Base-by-base conservation (phyloP, 2,329 filamentous ascomycete genomes). In the Gnomoniopsis sp. region DNA sequence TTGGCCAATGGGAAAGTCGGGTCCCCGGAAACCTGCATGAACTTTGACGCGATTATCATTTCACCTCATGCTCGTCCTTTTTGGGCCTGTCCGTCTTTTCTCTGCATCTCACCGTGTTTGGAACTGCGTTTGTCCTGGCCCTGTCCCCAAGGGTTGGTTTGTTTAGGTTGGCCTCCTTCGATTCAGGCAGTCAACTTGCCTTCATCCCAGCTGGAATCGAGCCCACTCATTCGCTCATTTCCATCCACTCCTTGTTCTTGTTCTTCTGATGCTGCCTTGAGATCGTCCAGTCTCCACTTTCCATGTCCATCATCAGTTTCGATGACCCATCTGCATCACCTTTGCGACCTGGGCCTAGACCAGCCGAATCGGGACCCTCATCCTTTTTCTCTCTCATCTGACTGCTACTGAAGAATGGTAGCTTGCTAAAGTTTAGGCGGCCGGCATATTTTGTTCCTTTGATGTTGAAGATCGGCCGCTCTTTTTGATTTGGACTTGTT, bases 31-130 rank as follows among this genome's bases (percentile, higher is more conserved):
- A 47, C 26, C 22, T 36, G 41, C 52, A 47, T 54, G 43, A 47
- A 44, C 23, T n/a, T 30, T 47, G 52, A 54, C 52, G 52, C 52
- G 41, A 47, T 30, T 17, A 47, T 54, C 52, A 54, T 54, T 44
- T 54, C 30, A 53, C 51, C 23, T 53, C 51, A 19, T 14, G 22
- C 49, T 15, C n/a, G n/a, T n/a, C n/a, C 17, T 46, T 6, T 21
- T 46, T 6, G 8, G 43, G 14, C 11, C 36, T 38, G 36, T 38
- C 7, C 41, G 10, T 19, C 41, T 6, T 34, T 17, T 49, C 47
- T n/a, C 23, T n/a, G n/a, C n/a, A n/a, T 14, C 14, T 48, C 7
- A 33, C 46, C 46, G 46, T 23, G 47, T 49, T 30, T 47, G 23
- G 12, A 22, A n/a, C 36, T 53, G 51, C 21, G 6, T 23, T 53